These are phyloP conservation scores for Fusarium palustre DNA, from an alignment of 2,329 filamentous ascomycete genomes.

Conservation along the genomic window DNA sequence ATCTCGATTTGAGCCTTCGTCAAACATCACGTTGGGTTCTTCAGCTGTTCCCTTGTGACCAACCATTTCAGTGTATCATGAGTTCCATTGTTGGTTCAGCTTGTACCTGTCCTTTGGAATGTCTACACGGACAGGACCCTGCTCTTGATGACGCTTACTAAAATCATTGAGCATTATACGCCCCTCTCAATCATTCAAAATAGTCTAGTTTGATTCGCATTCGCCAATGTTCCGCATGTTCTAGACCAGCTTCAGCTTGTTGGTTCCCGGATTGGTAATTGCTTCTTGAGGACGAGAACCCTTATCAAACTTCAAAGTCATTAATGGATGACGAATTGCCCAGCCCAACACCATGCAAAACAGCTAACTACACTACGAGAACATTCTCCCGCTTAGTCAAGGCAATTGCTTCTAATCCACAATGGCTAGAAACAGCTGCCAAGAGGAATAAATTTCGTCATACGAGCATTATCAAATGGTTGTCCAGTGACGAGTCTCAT, in stretches of 20 bases:
- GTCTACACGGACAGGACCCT: slow-evolving; percentile 5
- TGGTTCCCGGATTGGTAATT: slow-evolving; percentile 26
- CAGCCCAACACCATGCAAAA: neutral
- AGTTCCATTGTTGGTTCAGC: neutral
- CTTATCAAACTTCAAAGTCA: slow-evolving; percentile 1
- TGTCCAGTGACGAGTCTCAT: slow-evolving; percentile 2
- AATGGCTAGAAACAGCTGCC: slow-evolving; percentile 4
- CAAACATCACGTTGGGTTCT: slow-evolving; percentile 6
- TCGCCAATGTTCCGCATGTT: slow-evolving; percentile 22
- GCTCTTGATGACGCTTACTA: slow-evolving; percentile 24
- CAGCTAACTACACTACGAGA: neutral
- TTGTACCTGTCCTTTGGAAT: slow-evolving; percentile 19
- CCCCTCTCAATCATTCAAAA: neutral
- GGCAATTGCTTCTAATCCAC: neutral
- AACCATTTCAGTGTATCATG: neutral
- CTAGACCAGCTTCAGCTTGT: slow-evolving; percentile 21
- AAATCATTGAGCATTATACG: slow-evolving; percentile 4
- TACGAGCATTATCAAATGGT: slow-evolving; percentile 11
- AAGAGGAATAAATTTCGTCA: slow-evolving; percentile 26
- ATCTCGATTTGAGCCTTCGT: slow-evolving; percentile 5
- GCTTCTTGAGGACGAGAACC: neutral
- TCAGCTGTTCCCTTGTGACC: slow-evolving; percentile 3
- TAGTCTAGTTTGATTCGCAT: slow-evolving; percentile 15
- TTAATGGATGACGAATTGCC: slow-evolving; percentile 13
- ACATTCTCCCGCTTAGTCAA: slow-evolving; percentile 13